phyloP scores from a whole-genome alignment of 2,329 filamentous ascomycete species.

The Phyllosticta citribraziliensis region DNA sequence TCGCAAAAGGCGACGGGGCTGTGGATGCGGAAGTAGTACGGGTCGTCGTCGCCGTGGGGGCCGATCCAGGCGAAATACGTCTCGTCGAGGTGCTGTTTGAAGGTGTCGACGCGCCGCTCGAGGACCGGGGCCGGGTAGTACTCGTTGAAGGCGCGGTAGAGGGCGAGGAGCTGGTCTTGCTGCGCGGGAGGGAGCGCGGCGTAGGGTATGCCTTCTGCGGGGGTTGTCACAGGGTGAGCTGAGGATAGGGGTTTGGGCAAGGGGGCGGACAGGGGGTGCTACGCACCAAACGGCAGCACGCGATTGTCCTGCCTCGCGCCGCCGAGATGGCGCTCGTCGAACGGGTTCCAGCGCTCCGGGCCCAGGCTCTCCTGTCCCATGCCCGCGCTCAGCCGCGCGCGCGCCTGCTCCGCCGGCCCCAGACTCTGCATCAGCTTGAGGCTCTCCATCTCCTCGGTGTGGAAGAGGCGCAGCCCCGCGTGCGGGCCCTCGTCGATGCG shows the following conservation, averaged over 20 bases:
- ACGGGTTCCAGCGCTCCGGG: slow-evolving; percentile 63
- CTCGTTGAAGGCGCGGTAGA: slow-evolving; percentile 55
- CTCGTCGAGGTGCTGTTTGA: slow-evolving; percentile 50
- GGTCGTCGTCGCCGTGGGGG: slow-evolving; percentile 52
- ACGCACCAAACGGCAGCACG: slow-evolving; percentile 51
- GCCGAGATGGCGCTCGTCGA: slow-evolving; percentile 69
- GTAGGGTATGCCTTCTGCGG: slow-evolving; percentile 50
- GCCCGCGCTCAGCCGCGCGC: slow-evolving; percentile 42
- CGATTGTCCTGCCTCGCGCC: slow-evolving; percentile 73
- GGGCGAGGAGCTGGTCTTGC: slow-evolving; percentile 44
- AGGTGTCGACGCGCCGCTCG: slow-evolving; percentile 43
- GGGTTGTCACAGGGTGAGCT: background rate
- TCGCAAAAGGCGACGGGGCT: slow-evolving; percentile 65
- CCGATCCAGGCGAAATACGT: slow-evolving; percentile 78
- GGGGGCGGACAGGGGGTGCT: background rate
- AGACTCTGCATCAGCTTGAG: slow-evolving; percentile 62
- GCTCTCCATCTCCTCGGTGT: slow-evolving; percentile 54
- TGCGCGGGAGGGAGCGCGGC: slow-evolving; percentile 40
- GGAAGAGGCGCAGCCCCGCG: slow-evolving; percentile 55
- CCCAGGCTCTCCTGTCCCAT: slow-evolving; percentile 22
- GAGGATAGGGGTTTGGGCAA: background rate
- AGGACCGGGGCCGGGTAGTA: slow-evolving; percentile 54
- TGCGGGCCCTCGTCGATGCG: slow-evolving; percentile 56
- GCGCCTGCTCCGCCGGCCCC: slow-evolving; percentile 32
- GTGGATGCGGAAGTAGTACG: slow-evolving; percentile 72